Base-by-base conservation (phyloP, 352 stramenopile genomes). In the Globisporangium cystogenes region DNA sequence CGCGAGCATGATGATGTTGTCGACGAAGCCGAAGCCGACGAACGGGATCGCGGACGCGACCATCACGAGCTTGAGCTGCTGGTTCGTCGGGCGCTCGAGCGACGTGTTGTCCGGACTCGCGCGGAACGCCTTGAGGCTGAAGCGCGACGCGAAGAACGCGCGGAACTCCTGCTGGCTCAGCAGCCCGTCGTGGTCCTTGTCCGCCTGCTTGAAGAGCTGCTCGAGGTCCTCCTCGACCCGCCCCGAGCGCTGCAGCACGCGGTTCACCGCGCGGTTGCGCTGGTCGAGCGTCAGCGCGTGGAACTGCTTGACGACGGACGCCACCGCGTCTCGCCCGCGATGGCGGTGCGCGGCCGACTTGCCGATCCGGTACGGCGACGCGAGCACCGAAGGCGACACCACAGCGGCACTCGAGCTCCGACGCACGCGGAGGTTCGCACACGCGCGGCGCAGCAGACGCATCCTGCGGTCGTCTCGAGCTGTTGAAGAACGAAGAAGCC, bases 1-100 rank as follows among this genome's bases (percentile, higher is more conserved):
- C 7, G 82, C 71, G 47, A 95, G 66, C 70, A 93, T 88, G 54
- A 95, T 89, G 60, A 90, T 72, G 61, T 95, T 93, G 68, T 93
- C 83, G 1, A 91, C 76, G 36, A 95, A 75, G 24, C 83, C 83
- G 66, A 95, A 95, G 46, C 78, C 82, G 14, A 92, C 68, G 60
- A 92, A 92, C 16, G 84, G 83, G 43, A 93, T 88, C 26, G 77
- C 78, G 12, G 82, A 87, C 46, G 72, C 68, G 45, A 95, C 61
- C 68, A 88, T 88, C 33, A 93, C 82, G 44, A 93, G 70, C 43
- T 73, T 72, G 27, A 92, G 75, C 60, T 92, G 82, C 29, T 78
- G 63, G 57, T 64, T 73, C 35, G 68, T 86, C 24, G 82, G 82
- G 1, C 67, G 72, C 31, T 58, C 46, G 12, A 59, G 62, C 24